Evolutionary conservation across 306 rosid species (phyloP), one percentile per base, ranked within the genome.

Genomic region (Parietaria judaica): DNA sequence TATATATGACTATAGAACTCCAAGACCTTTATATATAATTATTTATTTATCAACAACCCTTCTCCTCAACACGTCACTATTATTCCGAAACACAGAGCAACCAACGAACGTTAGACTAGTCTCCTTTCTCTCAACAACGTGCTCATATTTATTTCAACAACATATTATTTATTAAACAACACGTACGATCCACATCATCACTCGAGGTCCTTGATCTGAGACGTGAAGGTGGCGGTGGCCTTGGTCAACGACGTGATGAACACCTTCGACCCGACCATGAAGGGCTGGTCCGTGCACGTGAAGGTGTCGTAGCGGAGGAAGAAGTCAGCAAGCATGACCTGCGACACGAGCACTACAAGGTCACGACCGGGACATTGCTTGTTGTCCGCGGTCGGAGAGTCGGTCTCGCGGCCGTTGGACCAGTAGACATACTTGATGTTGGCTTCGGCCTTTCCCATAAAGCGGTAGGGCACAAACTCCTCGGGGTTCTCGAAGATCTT

Each of bases 331-430:
- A 87, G 16, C 36, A 76, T 56, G 5, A 84, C 13, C 75, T 82
- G 80, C 11, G 75, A 69, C 69, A 78, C 0, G 1, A 82, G 78
- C 61, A 74, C 79, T 80, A 87, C 85, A 53, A 82, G 68, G 70
- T 87, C 54, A 64, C 60, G 81, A 0, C 77, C 89, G 0, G 86
- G 77, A 4, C 91, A 87, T 38, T 82, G 84, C 67, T 87, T 87
- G 15, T 87, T 72, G 60, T 82, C 88, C 4, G 65, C 58, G 51
- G 77, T 70, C 3, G 88, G 63, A 54, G 63, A 75, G 3, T 84
- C 85, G 8, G 76, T 78, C 78, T 87, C 65, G 15, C 65, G 34
- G 7, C 88, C 94, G 3, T 85, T 85, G 4, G 94, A 75, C 89
- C 84, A 85, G 0, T 66, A 51, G 45, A 85, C 84, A 41, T 85